phyloP scores from a whole-genome alignment of 768 basidiomycete genomes.

The Podaxis carcinomalis region DNA sequence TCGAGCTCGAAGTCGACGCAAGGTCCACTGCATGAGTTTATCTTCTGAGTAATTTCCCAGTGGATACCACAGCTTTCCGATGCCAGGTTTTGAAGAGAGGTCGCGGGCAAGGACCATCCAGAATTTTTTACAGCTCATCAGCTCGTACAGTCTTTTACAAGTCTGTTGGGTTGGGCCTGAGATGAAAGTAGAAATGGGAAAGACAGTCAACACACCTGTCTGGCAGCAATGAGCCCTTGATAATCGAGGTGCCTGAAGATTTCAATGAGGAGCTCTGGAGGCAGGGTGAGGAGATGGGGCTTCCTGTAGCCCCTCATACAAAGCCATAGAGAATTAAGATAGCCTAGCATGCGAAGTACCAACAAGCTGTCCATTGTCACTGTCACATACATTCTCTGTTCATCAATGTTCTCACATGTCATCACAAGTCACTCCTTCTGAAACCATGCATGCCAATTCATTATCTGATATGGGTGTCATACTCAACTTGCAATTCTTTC shows the following conservation, averaged over 20 bases:
- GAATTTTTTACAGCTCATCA: not conserved
- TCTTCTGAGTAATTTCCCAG: not conserved
- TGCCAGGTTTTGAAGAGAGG: not conserved
- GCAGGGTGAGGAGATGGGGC: not conserved
- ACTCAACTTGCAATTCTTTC: no score
- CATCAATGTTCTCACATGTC: no score
- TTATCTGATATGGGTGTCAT: no score
- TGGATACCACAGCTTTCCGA: not conserved
- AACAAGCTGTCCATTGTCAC: not conserved
- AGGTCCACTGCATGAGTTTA: not conserved
- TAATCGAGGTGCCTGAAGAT: not conserved
- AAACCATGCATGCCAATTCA: no score
- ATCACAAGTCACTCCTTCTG: no score
- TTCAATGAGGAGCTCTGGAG: not conserved
- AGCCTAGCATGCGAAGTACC: not conserved
- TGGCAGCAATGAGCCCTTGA: not conserved
- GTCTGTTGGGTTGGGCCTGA: not conserved
- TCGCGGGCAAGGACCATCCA: not conserved
- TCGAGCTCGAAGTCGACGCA: not conserved
- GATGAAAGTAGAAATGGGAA: no score
- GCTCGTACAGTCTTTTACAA: not conserved
- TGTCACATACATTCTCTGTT: no score
- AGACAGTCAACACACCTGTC: not conserved
- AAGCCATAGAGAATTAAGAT: not conserved
- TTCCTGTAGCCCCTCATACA: not conserved